Percentiles rank a stretch among this genome's conserved stretches.
phyloP scores from a whole-genome alignment of 805 yeast genomes.

The Kodamaea neixiangensis region DNA sequence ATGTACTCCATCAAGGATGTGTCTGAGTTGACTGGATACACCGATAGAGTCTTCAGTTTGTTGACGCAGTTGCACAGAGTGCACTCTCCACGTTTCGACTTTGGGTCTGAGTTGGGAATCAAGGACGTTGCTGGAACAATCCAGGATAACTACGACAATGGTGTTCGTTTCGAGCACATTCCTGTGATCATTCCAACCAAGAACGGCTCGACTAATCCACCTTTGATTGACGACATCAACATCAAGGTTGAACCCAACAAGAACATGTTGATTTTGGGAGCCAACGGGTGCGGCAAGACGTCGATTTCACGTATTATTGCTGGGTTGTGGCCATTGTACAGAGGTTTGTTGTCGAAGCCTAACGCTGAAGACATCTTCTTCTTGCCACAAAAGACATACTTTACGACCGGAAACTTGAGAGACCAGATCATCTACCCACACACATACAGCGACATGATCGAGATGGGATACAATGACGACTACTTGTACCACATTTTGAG shows the following conservation, averaged over 20 bases:
- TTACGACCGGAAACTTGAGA: slow-evolving; percentile 78
- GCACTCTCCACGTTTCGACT: slow-evolving; percentile 61
- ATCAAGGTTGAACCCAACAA: slow-evolving; percentile 63
- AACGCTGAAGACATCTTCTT: slow-evolving; percentile 65
- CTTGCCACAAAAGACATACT: slow-evolving; percentile 86
- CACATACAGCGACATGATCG: slow-evolving; percentile 74
- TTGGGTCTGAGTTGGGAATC: slow-evolving; percentile 44
- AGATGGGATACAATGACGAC: slow-evolving; percentile 68
- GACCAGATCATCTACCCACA: slow-evolving; percentile 91
- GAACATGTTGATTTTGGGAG: slow-evolving; percentile 77
- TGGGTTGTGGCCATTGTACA: slow-evolving; percentile 89
- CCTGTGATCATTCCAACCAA: slow-evolving; percentile 78
- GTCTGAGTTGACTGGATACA: slow-evolving; percentile 87
- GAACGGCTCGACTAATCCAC: slow-evolving; percentile 61
- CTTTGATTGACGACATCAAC: slow-evolving; percentile 58
- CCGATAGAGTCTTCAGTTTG: slow-evolving; percentile 79
- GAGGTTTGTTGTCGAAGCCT: slow-evolving; percentile 82
- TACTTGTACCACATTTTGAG: slow-evolving; percentile 65
- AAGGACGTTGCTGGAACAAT: slow-evolving; percentile 75
- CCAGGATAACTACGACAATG: slow-evolving; percentile 67
- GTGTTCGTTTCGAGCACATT: slow-evolving; percentile 79
- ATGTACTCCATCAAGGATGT: slow-evolving; percentile 94
- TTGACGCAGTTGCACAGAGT: slow-evolving; percentile 79
- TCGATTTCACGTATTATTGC: slow-evolving; percentile 81
- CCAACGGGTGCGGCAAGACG: slow-evolving; percentile 90